These are phyloP conservation scores for Pichia sp. DNA, from an alignment of 1,139 yeast species.

Conservation along the genomic window DNA sequence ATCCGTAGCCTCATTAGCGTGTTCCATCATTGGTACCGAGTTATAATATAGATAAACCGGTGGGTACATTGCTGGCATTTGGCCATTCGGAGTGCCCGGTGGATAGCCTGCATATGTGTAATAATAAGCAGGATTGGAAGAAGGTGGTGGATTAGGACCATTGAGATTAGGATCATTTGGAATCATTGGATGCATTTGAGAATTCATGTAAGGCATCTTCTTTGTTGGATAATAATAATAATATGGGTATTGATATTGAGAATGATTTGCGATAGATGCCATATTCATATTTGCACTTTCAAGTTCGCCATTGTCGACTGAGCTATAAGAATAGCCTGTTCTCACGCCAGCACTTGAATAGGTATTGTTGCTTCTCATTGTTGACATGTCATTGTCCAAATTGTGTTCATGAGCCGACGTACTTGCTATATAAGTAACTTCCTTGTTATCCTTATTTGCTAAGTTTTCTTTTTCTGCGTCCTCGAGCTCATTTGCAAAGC, in stretches of 20 bases:
- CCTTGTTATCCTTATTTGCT: not conserved
- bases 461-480: not conserved
- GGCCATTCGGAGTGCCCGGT: constrained; percentile 14
- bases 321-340: constrained; percentile 27
- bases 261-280: constrained; percentile 9
- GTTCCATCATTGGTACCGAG: constrained; percentile 16
- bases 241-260: constrained; percentile 25
- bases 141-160: constrained; percentile 12
- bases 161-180: constrained; percentile 3
- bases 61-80: constrained; percentile 27
- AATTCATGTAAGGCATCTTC: constrained; percentile 22
- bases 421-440: constrained; percentile 15
- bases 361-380: constrained; percentile 23
- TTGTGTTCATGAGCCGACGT: constrained; percentile 5
- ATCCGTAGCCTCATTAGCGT: not conserved
- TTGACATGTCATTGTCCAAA: constrained; percentile 19
- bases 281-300: not conserved
- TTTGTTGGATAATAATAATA: constrained; percentile 29
- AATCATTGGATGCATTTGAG: constrained; percentile 16
- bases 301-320: constrained; percentile 25
- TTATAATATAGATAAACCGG: constrained; percentile 28
- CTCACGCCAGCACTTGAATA: constrained; percentile 27
- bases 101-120: constrained; percentile 27
- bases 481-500: not conserved
- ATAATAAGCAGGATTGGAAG: constrained; percentile 25